These are phyloP conservation scores for Cryptococcus sp. DNA, from an alignment of 1,284 basidiomycete species.

Conservation along the genomic window DNA sequence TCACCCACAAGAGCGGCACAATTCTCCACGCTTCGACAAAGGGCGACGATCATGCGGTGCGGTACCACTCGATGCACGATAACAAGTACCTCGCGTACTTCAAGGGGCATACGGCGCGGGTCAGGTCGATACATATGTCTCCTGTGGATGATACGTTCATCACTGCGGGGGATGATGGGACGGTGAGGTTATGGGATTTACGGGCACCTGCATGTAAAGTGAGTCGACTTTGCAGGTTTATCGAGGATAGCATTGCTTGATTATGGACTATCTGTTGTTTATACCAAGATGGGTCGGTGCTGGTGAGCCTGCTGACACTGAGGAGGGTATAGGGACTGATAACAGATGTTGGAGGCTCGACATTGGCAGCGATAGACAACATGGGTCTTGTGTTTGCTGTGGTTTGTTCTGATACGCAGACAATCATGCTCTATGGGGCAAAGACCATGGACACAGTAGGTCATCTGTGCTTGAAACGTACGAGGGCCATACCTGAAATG, in stretches of 20 bases:
- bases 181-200: conserved; percentile 95
- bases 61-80: conserved; percentile 92
- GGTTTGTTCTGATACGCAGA: conserved; percentile 73
- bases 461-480: background rate
- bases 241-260: too few species aligned
- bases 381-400: conserved; percentile 90
- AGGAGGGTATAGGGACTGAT: conserved; percentile 47
- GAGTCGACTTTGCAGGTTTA: conserved; percentile 46
- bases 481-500: background rate
- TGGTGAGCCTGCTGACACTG: background rate
- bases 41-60: conserved; percentile 82
- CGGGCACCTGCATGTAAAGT: conserved; percentile 69
- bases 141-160: conserved; percentile 94
- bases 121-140: conserved; percentile 85
- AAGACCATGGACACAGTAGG: conserved; percentile 75
- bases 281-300: too few species aligned
- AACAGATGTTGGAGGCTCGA: conserved; percentile 58
- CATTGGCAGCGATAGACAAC: conserved; percentile 85
- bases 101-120: conserved; percentile 83
- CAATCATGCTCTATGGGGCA: conserved; percentile 83
- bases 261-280: too few species aligned
- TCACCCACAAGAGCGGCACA: conserved; percentile 82
- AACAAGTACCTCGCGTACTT: conserved; percentile 96
- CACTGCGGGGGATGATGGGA: conserved; percentile 88
- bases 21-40: conserved; percentile 93